Evolutionary conservation across 306 rosid genomes (phyloP), one percentile per base, ranked within the genome.

Genomic region (Vigna hirtella): DNA sequence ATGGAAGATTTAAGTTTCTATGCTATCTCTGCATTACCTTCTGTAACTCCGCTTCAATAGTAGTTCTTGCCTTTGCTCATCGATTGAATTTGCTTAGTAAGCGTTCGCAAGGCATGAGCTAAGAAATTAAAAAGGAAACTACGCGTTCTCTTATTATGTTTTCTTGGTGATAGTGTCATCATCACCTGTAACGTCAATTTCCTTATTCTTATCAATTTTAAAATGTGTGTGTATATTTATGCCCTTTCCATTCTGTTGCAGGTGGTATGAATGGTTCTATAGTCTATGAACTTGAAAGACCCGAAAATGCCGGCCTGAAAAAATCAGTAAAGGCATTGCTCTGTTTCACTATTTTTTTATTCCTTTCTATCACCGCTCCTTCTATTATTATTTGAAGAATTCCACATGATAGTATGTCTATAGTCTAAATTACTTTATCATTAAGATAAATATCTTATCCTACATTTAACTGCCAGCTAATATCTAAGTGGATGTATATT

Each of bases 241-340:
- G 61, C 36, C 45, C 62, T 76, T 67, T 77, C 51, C 79, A 47
- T 77, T 65, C 77, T 58, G 57, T 74, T 85, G 84, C 87, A 93
- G 99, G 99, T 82, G 99, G 99, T 36, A 95, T 91, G 99, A 93
- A 95, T 78, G 98, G 99, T 80, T 93, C 98, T 66, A 65, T 95
- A 34, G 70, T 90, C 71, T 86, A 86, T 17, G 99, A 95, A 85
- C 97, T 95, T 82, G 93, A 84, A 81, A 91, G 98, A 86, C 93
- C 88, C 26, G 98, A 95, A 89, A 95, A 93, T 78, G 83, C 85
- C 58, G 97, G 98, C 68, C 93, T 95, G 28, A 86, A 87, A 73
- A 88, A 85, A 71, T 87, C 98, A 74, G 55, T 93, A 55, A 91
- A 93, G 98, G 99, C 85, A 86, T 26, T 36, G 89, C 61, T 79